phyloP scores from a whole-genome alignment of 257 asterid genomes.

The Solanum sejunctum region DNA sequence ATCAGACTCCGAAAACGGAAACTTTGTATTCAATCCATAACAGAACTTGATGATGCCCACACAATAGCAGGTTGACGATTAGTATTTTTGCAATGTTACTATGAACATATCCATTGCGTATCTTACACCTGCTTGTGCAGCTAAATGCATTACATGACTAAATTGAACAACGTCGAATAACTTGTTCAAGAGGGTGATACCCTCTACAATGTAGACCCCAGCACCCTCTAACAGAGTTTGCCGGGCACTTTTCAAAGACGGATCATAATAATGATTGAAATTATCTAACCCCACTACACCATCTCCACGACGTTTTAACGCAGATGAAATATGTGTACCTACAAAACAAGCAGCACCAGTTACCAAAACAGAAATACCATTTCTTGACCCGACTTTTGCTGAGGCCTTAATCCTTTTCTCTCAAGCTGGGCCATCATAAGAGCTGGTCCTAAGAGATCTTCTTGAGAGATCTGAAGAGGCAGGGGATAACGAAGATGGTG shows the following conservation, averaged over 20 bases:
- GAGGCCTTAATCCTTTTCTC: slow-evolving; percentile 32
- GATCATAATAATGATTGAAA: slow-evolving; percentile 49
- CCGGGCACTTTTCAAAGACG: slow-evolving; percentile 41
- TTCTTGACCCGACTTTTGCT: slow-evolving; percentile 33
- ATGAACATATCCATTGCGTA: slow-evolving; percentile 56
- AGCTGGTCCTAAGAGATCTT: slow-evolving; percentile 41
- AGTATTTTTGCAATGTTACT: slow-evolving; percentile 47
- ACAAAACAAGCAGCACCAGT: slow-evolving; percentile 64
- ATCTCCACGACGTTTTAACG: slow-evolving; percentile 42
- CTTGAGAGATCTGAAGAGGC: slow-evolving; percentile 32
- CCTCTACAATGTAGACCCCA: slow-evolving; percentile 48
- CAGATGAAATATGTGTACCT: slow-evolving; percentile 52
- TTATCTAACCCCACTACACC: slow-evolving; percentile 50
- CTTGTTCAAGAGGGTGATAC: slow-evolving; percentile 21
- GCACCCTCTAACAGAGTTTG: slow-evolving; percentile 31
- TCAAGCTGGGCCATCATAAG: slow-evolving; percentile 20
- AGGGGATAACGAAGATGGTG: slow-evolving; percentile 27
- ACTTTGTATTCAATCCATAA: slow-evolving; percentile 49
- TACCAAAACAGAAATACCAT: slow-evolving; percentile 38
- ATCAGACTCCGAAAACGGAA: slow-evolving; percentile 42
- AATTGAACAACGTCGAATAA: slow-evolving; percentile 36
- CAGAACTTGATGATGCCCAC: slow-evolving; percentile 62
- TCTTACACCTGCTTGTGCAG: too few species aligned
- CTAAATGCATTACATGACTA: slow-evolving; percentile 46
- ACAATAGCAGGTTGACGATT: slow-evolving; percentile 57